Evolutionary conservation across 331 rosid genomes (phyloP).

Genomic region (Rosa hybrid): DNA sequence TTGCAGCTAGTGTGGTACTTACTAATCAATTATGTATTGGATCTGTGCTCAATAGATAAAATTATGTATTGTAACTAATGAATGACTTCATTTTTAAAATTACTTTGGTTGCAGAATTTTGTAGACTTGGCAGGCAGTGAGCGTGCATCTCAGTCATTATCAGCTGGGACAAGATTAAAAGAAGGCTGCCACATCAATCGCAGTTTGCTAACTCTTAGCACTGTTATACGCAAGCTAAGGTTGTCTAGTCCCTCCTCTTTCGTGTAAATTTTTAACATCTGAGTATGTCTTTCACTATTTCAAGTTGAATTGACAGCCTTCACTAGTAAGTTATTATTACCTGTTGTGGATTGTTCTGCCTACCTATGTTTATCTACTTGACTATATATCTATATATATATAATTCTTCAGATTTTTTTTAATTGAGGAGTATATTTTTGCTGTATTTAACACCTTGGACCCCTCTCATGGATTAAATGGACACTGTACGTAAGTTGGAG

Average conservation of each 20-base stretch:
- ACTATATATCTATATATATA: background rate
- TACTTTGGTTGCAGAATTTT: conserved; percentile 72
- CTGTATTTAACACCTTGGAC: background rate
- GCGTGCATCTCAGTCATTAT: conserved; percentile 94
- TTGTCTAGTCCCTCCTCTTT: conserved; percentile 45
- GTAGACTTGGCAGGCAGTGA: conserved; percentile 98
- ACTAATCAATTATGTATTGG: conserved; percentile 15
- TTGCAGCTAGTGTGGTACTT: conserved; percentile 91
- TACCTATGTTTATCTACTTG: background rate
- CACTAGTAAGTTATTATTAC: background rate
- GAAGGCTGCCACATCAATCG: conserved; percentile 99
- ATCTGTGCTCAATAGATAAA: conserved; percentile 14
- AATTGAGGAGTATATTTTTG: background rate
- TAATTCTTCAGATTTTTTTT: background rate
- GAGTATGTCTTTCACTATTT: conserved; percentile 1
- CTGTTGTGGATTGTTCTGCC: background rate
- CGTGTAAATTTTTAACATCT: background rate
- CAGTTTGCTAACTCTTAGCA: conserved; percentile 90
- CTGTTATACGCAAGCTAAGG: conserved; percentile 98
- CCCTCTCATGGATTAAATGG: background rate
- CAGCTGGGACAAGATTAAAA: conserved; percentile 92
- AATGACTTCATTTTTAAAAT: background rate
- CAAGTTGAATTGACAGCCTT: background rate
- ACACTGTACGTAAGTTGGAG: background rate
- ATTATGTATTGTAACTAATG: background rate